Evolutionary conservation across 2,329 filamentous ascomycete species (phyloP).

Genomic region (Paracoccidioides brasiliensis): DNA sequence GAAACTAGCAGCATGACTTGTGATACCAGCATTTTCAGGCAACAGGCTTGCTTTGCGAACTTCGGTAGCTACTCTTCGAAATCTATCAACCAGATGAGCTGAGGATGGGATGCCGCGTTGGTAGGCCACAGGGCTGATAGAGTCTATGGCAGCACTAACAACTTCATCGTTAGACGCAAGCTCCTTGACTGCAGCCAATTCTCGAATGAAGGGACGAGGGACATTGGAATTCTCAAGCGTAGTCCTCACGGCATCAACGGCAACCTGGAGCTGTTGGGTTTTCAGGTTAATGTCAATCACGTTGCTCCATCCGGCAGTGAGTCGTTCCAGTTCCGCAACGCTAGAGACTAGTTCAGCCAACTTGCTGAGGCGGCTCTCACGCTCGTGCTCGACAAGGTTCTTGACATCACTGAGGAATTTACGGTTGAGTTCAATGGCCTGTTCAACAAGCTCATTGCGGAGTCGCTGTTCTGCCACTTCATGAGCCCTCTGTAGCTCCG

Average conservation of each 20-base stretch:
- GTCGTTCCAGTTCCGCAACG: conserved; percentile 71
- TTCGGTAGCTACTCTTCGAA: conserved; percentile 81
- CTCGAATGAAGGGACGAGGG: conserved; percentile 75
- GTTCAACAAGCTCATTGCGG: conserved; percentile 75
- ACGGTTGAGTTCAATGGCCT: conserved; percentile 77
- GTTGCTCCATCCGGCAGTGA: conserved; percentile 79
- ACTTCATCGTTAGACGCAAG: conserved; percentile 73
- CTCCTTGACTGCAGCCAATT: conserved; percentile 89
- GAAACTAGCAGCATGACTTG: conserved; percentile 82
- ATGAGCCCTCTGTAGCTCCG: conserved; percentile 65
- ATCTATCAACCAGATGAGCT: conserved; percentile 82
- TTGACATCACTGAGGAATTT: conserved; percentile 68
- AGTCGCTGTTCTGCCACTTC: conserved; percentile 71
- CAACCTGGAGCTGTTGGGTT: conserved; percentile 92
- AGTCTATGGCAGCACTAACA: conserved; percentile 87
- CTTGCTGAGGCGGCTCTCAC: conserved; percentile 72
- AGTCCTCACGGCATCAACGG: conserved; percentile 80
- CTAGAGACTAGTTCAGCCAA: conserved; percentile 65
- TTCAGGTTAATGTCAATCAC: conserved; percentile 82
- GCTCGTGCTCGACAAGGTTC: conserved; percentile 75
- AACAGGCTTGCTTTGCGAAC: conserved; percentile 89
- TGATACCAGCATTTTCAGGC: conserved; percentile 86
- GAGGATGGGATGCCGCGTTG: conserved; percentile 78
- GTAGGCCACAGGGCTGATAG: conserved; percentile 86
- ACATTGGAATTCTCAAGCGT: conserved; percentile 62